These are phyloP conservation scores for Chaetomium globosum DNA, from an alignment of 2,329 filamentous ascomycete genomes.

Conservation along the genomic window DNA sequence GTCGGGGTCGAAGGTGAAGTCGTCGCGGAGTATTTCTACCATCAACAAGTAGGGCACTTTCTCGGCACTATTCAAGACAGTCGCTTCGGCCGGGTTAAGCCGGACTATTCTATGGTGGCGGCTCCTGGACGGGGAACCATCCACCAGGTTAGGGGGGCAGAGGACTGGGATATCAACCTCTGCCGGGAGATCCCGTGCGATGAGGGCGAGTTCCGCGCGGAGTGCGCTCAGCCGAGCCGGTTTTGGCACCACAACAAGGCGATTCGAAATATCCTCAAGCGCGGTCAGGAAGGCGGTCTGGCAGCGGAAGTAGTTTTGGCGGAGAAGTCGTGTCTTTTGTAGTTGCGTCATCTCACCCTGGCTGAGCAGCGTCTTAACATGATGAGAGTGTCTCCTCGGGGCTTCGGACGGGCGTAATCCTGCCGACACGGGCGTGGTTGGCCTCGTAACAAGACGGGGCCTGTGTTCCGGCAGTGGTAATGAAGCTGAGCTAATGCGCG, in stretches of 20 bases:
- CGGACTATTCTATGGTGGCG: slow-evolving; percentile 81
- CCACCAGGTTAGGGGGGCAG: slow-evolving; percentile 72
- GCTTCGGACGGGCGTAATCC: slow-evolving; percentile 54
- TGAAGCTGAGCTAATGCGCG: slow-evolving; percentile 68
- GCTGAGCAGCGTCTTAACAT: slow-evolving; percentile 58
- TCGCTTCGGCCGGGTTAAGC: slow-evolving; percentile 80
- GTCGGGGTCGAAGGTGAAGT: slow-evolving; percentile 80
- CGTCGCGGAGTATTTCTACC: slow-evolving; percentile 79
- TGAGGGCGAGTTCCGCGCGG: slow-evolving; percentile 76
- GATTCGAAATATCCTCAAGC: slow-evolving; percentile 80
- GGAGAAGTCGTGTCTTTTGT: slow-evolving; percentile 71
- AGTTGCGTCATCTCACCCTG: slow-evolving; percentile 63
- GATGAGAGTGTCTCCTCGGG: slow-evolving; percentile 64
- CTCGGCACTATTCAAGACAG: slow-evolving; percentile 82
- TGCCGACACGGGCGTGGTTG: slow-evolving; percentile 61
- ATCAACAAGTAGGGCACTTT: slow-evolving; percentile 84
- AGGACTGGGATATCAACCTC: slow-evolving; percentile 84
- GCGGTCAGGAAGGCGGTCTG: slow-evolving; percentile 80
- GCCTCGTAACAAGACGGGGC: slow-evolving; percentile 56
- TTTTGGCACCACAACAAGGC: slow-evolving; percentile 80
- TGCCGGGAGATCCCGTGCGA: slow-evolving; percentile 77
- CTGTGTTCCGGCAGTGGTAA: slow-evolving; percentile 64
- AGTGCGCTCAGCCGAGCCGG: slow-evolving; percentile 78
- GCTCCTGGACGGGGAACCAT: slow-evolving; percentile 73
- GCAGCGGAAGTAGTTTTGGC: slow-evolving; percentile 81